Conservation (phyloP, 2,329 filamentous ascomycete species). For the Orbilia brochopaga region DNA sequence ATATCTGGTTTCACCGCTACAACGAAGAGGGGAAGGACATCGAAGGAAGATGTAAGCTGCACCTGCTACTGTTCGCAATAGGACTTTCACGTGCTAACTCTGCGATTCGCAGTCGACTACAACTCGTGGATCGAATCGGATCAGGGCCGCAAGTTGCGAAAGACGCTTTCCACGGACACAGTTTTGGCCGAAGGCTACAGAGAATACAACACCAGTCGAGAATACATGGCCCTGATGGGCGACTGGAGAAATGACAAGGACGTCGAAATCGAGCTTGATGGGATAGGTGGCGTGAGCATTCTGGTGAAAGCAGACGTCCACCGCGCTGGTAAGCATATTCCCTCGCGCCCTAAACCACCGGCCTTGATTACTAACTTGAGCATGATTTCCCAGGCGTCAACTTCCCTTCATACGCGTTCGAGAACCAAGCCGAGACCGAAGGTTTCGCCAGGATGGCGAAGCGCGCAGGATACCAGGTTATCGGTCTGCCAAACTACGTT, state of each 20-base stretch:
- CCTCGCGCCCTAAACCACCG: neutral
- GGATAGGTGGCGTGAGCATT: slow-evolving; percentile 96
- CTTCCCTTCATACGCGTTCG: slow-evolving; percentile 94
- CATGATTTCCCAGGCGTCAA: slow-evolving; percentile 74
- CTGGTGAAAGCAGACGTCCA: slow-evolving; percentile 98
- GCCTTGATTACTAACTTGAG: neutral
- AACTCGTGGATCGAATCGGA: slow-evolving; percentile 98
- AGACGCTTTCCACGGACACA: slow-evolving; percentile 75
- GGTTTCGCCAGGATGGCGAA: slow-evolving; percentile 99
- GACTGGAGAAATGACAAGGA: slow-evolving; percentile 93
- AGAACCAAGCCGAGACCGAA: slow-evolving; percentile 98
- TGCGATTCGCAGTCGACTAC: slow-evolving; percentile 76
- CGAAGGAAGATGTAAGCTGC: slow-evolving; percentile 83
- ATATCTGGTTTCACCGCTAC: slow-evolving; percentile 97
- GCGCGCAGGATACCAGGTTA: slow-evolving; percentile 87
- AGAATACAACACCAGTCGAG: slow-evolving; percentile 87
- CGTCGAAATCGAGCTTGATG: slow-evolving; percentile 88
- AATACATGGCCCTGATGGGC: slow-evolving; percentile 87
- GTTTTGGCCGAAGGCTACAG: slow-evolving; percentile 94
- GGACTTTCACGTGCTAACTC: slow-evolving; percentile 53
- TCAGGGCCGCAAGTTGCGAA: slow-evolving; percentile 76
- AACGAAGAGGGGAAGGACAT: slow-evolving; percentile 77
- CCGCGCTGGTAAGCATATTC: slow-evolving; percentile 72
- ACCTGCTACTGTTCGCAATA: no score
- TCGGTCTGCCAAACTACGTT: slow-evolving; percentile 93